Evolutionary conservation across 2,329 filamentous ascomycete genomes (phyloP).

Genomic region (Colletotrichum somersetense): DNA sequence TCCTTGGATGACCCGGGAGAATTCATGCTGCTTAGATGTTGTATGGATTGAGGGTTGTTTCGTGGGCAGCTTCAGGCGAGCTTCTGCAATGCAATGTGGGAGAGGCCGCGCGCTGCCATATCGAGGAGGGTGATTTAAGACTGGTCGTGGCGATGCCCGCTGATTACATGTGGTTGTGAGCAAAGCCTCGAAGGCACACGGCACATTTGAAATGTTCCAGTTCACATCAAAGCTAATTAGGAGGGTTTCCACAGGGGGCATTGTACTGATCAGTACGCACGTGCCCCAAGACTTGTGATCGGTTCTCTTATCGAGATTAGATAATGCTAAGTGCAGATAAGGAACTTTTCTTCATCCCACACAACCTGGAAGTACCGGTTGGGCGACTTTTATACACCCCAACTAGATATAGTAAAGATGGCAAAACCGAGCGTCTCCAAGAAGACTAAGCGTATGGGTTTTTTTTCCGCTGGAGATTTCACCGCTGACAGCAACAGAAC

Average conservation of each 20-base stretch:
- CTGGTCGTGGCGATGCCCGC: conserved; percentile 29
- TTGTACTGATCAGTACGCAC: conserved; percentile 30
- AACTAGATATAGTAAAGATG: conserved; percentile 38
- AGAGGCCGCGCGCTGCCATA: conserved; percentile 33
- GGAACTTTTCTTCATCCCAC: conserved; percentile 40
- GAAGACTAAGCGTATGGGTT: conserved; percentile 48
- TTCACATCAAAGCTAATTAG: neutral
- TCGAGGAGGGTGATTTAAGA: conserved; percentile 25
- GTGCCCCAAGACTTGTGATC: conserved; percentile 26
- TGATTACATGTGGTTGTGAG: conserved; percentile 35
- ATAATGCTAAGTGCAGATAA: conserved; percentile 35
- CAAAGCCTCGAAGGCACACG: conserved; percentile 21
- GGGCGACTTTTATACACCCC: conserved; percentile 23
- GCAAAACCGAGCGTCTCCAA: conserved; percentile 45
- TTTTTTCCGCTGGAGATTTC: neutral
- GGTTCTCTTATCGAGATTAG: conserved; percentile 35
- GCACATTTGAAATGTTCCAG: conserved; percentile 2
- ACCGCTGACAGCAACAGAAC: conserved; percentile 56
- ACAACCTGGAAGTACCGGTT: conserved; percentile 15
- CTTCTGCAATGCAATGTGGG: conserved; percentile 22
- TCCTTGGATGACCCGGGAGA: conserved; percentile 34
- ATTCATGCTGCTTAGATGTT: conserved; percentile 38
- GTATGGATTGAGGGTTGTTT: neutral
- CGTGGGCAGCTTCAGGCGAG: conserved; percentile 36
- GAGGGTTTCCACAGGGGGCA: conserved; percentile 36